Percentiles rank a stretch among this genome's conserved stretches.
phyloP scores from a whole-genome alignment of 805 yeast genomes.

The Candida peoriensis region DNA sequence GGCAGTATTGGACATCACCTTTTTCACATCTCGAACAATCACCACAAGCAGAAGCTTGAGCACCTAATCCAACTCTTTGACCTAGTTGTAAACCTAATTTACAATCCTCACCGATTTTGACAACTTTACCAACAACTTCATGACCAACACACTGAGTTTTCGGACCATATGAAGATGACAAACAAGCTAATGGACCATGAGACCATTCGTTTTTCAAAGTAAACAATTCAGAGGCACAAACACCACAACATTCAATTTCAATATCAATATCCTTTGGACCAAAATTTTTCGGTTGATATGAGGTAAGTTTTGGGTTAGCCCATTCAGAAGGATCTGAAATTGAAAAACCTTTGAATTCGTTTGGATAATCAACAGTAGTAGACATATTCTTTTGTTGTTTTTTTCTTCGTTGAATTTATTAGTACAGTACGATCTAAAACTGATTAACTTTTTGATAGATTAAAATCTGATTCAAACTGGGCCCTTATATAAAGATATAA shows the following conservation, averaged over 20 bases:
- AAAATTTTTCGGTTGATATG: constrained; percentile 44
- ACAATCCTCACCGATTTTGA: constrained; percentile 55
- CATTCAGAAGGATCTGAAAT: constrained; percentile 45
- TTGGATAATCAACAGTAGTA: constrained; percentile 38
- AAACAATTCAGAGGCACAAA: constrained; percentile 63
- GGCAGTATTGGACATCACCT: constrained; percentile 56
- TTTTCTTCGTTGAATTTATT: too few species aligned
- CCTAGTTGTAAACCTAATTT: constrained; percentile 48
- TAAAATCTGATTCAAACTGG: too few species aligned
- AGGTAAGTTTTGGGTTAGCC: constrained; percentile 48
- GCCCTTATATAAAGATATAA: too few species aligned
- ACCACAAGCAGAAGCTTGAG: constrained; percentile 56
- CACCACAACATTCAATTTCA: constrained; percentile 56
- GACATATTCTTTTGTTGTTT: too few species aligned
- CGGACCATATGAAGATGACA: constrained; percentile 24
- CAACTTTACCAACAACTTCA: constrained; percentile 58
- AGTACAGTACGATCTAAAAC: too few species aligned
- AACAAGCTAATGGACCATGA: constrained; percentile 19
- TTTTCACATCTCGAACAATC: constrained; percentile 54
- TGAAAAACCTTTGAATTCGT: constrained; percentile 58
- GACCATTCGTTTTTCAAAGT: constrained; percentile 50
- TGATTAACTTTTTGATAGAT: too few species aligned
- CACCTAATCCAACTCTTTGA: constrained; percentile 79
- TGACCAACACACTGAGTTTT: constrained; percentile 57
- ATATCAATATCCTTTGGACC: constrained; percentile 46